These are phyloP conservation scores for Coniochaeta prunicola DNA, from an alignment of 2,329 filamentous ascomycete species.

Conservation along the genomic window DNA sequence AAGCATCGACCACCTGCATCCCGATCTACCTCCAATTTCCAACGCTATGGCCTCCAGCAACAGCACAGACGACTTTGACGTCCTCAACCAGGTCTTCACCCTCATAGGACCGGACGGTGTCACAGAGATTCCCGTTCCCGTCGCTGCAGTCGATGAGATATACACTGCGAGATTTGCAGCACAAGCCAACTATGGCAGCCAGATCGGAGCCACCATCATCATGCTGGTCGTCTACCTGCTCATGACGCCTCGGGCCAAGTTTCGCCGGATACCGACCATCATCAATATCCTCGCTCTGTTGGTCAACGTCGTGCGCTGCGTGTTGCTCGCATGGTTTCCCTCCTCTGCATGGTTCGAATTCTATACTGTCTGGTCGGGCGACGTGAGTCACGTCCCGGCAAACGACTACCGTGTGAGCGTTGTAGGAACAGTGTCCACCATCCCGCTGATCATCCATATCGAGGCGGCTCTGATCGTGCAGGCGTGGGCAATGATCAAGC, in stretches of 20 bases:
- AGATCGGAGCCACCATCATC: slow-evolving; percentile 61
- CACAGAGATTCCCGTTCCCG: slow-evolving; percentile 22
- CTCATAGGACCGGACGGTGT: slow-evolving; percentile 24
- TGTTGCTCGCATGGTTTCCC: slow-evolving; percentile 51
- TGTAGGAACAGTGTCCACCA: slow-evolving; percentile 31
- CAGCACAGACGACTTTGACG: slow-evolving; percentile 20
- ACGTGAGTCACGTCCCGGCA: slow-evolving; percentile 41
- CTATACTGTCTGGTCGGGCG: slow-evolving; percentile 50
- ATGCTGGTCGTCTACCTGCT: slow-evolving; percentile 59
- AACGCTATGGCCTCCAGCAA: slow-evolving; percentile 2
- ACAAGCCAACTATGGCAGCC: slow-evolving; percentile 56
- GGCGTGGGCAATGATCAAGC: slow-evolving; percentile 42
- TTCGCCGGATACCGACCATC: slow-evolving; percentile 55
- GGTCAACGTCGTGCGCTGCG: slow-evolving; percentile 51
- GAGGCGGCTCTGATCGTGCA: slow-evolving; percentile 42
- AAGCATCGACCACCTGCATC: not conserved
- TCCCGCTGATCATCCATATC: slow-evolving; percentile 37
- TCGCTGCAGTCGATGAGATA: slow-evolving; percentile 23
- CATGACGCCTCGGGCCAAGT: slow-evolving; percentile 60
- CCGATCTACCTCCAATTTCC: not conserved
- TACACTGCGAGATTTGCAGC: slow-evolving; percentile 14
- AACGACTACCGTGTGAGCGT: slow-evolving; percentile 28
- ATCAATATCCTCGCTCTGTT: slow-evolving; percentile 57
- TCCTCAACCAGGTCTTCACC: slow-evolving; percentile 25
- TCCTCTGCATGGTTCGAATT: slow-evolving; percentile 53